Evolutionary conservation across 805 yeast genomes (phyloP), one percentile per base, ranked within the genome.

Genomic region (Ogataea paraovalis): DNA sequence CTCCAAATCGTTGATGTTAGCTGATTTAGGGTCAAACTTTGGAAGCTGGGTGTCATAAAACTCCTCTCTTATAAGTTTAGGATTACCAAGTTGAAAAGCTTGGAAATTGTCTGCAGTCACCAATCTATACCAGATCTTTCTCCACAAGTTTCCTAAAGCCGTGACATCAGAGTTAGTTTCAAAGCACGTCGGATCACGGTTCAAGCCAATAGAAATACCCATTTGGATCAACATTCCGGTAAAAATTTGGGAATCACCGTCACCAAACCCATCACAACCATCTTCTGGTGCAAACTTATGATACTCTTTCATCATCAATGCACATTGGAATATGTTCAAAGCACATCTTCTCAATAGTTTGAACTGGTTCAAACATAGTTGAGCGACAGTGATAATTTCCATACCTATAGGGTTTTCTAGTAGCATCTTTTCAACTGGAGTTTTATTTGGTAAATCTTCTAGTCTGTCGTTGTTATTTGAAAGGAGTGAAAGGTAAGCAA

Each of bases 161-260:
- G 51, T 46, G 6, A 45, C 34, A 9, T 47, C 41, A 2, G 45
- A 34, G 9, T 41, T n/a, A 1, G 47, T 6, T n/a, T 59, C 61
- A 54, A 79, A 79, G 36, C 69, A 68, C 41, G 71, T 74, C 0
- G 90, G 89, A 52, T 84, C 90, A 54, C 89, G 71, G 59, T 84
- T 83, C 22, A 84, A 59, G 0, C 90, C 91, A 52, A 83, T 72
- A 34, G 83, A 73, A 45, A 78, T 72, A 0, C 84, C 87, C 85
- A 84, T 80, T 56, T 82, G 87, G 14, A 82, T 65, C 27, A 82
- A 68, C 64, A 80, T 72, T 1, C 83, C 80, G 13, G 76, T 61
- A 45, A 77, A 74, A 7, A 80, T 75, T 55, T 75, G 82, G 2
- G 81, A 73, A 43, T 78, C 79, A 39, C 82, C 83, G 47, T 79